Percentiles rank a stretch among this genome's conserved stretches.
phyloP scores from a whole-genome alignment of 2,329 filamentous ascomycete species.

The Botrytis hyacinthi region DNA sequence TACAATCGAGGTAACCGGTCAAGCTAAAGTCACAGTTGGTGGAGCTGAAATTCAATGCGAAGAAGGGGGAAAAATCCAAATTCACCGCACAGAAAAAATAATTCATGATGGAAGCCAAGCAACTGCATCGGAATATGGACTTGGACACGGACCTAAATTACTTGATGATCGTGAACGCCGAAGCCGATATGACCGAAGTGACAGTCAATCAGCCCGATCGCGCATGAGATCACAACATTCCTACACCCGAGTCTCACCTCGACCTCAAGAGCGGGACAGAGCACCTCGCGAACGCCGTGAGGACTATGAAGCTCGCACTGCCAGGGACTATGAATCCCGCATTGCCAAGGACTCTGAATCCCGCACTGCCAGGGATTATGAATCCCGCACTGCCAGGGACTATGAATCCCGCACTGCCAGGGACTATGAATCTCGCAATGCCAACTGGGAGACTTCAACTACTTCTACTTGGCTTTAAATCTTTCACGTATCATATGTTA shows the following conservation, averaged over 20 bases:
- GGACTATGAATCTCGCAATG: neutral
- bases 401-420: constrained; percentile 4
- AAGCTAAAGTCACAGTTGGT: constrained; percentile 55
- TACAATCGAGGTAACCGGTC: constrained; percentile 59
- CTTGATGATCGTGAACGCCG: constrained; percentile 35
- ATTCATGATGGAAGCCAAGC: constrained; percentile 51
- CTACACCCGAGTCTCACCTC: constrained; percentile 28
- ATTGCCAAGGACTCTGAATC: constrained; percentile 1
- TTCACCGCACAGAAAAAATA: constrained; percentile 44
- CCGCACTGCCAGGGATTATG: constrained; percentile 7
- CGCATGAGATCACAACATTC: constrained; percentile 32
- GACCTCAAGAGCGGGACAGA: constrained; percentile 19
- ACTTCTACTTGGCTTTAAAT: constrained; percentile 22
- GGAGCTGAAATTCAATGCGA: constrained; percentile 57
- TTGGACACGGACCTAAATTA: constrained; percentile 17
- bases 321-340: neutral
- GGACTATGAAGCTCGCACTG: constrained; percentile 16
- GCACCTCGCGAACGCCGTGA: constrained; percentile 18
- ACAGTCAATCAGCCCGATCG: constrained; percentile 22
- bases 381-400: neutral
- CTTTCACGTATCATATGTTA: constrained; percentile 17
- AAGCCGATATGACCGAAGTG: constrained; percentile 27
- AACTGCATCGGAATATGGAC: constrained; percentile 42
- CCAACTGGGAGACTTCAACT: neutral
- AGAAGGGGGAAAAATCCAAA: constrained; percentile 60